Evolutionary conservation across 192 early-diverging fungal genomes (phyloP).

Genomic region (Chytriomyces sp.): DNA sequence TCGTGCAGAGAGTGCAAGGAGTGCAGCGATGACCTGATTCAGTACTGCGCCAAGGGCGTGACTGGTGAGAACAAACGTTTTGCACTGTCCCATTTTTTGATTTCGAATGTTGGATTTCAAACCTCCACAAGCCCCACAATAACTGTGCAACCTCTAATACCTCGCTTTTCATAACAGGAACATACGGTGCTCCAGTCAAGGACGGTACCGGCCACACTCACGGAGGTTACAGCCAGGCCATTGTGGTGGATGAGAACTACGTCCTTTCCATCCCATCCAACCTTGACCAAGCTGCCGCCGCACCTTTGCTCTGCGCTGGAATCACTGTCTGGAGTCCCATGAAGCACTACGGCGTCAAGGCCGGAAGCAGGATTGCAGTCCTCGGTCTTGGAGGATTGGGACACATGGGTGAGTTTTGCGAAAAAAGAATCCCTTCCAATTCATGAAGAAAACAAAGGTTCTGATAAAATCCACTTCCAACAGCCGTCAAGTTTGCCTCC

Average conservation of each 20-base stretch:
- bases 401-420: slow-evolving; percentile 55
- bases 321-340: slow-evolving; percentile 77
- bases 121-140: no score
- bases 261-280: slow-evolving; percentile 69
- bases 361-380: slow-evolving; percentile 71
- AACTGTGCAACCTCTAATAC: background rate
- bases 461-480: background rate
- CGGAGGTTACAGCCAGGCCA: slow-evolving; percentile 39
- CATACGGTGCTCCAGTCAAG: slow-evolving; percentile 23
- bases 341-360: slow-evolving; percentile 54
- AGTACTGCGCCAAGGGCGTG: slow-evolving; percentile 28
- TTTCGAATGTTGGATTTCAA: no score
- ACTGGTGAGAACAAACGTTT: slow-evolving; percentile 1
- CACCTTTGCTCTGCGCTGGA: slow-evolving; percentile 83
- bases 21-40: slow-evolving; percentile 19
- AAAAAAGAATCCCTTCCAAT: background rate
- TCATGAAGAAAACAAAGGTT: background rate
- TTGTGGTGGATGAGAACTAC: slow-evolving; percentile 39
- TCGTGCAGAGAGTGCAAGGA: slow-evolving; percentile 18
- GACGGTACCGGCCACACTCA: slow-evolving; percentile 31
- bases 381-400: slow-evolving; percentile 83
- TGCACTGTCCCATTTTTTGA: background rate
- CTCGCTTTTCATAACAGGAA: slow-evolving; percentile 10
- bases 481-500: slow-evolving; percentile 38
- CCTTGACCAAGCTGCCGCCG: slow-evolving; percentile 62